Evolutionary conservation across 225 moss, liverwort and hornwort species (phyloP), one percentile per base, ranked within the genome.

Genomic region (Pseudoscleropodium purum): DNA sequence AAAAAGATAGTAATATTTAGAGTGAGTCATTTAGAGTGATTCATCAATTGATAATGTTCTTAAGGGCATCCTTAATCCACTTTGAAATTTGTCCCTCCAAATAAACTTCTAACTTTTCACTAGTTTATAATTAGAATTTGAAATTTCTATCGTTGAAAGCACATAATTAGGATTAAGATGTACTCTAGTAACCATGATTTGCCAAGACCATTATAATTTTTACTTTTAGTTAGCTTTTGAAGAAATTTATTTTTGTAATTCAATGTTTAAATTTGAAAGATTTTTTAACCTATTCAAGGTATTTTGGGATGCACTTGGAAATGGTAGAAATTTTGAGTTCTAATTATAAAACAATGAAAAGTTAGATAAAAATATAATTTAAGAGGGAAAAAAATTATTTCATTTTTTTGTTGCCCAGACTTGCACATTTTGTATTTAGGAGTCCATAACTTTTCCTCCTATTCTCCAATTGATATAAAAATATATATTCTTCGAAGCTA

Each of bases 1-100:
- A 73, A 73, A 30, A 29, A 1, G 17, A 43, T 74, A 45, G 5
- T 29, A 45, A 16, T 15, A 74, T 10, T 74, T 15, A 27, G 2
- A 29, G 27, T 62, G 27, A 62, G 7, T 27, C 3, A 29, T 62
- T 26, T 61, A 27, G 29, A 10, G 6, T 66, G 2, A 66, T 34
- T 5, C 34, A 18, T 47, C 47, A 47, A 47, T 66, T 67, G 10
- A 43, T 30, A 10, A 17, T 45, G 8, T 3, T 45, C 29, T 29
- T 45, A 3, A 73, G 1, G 17, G 1, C 6, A 30, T 74, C 45
- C 0, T 27, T 2, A 45, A 29, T 74, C 6, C 10, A 45, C 17
- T 74, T 2, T 0, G 0, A 2, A 39, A 74, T 24, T 29, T 27
- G 1, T 6, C 3, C 73, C 2, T 74, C 45, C 5, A 16, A 9